Base-by-base conservation (phyloP, 225 moss, liverwort and hornwort species). In the Lunularia cruciata region DNA sequence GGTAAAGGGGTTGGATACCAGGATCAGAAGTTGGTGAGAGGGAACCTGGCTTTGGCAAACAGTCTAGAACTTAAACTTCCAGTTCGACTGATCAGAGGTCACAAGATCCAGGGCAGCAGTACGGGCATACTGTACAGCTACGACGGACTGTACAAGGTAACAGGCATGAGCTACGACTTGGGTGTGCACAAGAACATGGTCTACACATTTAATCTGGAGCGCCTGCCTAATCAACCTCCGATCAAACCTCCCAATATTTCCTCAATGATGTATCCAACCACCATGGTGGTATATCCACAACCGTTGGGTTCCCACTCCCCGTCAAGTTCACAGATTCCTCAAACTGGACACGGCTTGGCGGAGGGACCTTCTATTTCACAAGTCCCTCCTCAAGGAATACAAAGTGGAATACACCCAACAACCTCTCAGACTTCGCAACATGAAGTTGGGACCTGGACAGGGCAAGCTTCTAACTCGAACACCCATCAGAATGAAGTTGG, bases 81-180 rank as follows among this genome's bases (percentile, higher is more conserved):
- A 13, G 70, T 84, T 15, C 77, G 84, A 10, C 60, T 84, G 20
- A 80, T 84, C 55, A 80, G 80, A 53, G 80, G 84, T 38, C 74
- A 77, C 60, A 60, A 68, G 23, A 47, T 67, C 8, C 61, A 54
- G 10, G 61, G 70, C 27, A 64, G 48, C 39, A 13, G 46, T 8
- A 67, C 73, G 6, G 77, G 77, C 3, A 37, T 77, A 19, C 23
- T 77, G 9, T 84, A 80, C 71, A 77, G 72, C 19, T 84, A 84
- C 25, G 83, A 84, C 60, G 83, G 83, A 2, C 70, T 84, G 1
- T 84, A 80, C 33, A 58, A 35, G 42, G 53, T 80, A 6, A 52
- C n/a, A 2, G 39, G 63, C 4, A 72, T 74, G 79, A 38, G 22
- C 0, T 84, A 76, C 42, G 70, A 67, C 19, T 15, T 1, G 3